Evolutionary conservation across 805 yeast species (phyloP).

Genomic region (Ogataea ganodermae): DNA sequence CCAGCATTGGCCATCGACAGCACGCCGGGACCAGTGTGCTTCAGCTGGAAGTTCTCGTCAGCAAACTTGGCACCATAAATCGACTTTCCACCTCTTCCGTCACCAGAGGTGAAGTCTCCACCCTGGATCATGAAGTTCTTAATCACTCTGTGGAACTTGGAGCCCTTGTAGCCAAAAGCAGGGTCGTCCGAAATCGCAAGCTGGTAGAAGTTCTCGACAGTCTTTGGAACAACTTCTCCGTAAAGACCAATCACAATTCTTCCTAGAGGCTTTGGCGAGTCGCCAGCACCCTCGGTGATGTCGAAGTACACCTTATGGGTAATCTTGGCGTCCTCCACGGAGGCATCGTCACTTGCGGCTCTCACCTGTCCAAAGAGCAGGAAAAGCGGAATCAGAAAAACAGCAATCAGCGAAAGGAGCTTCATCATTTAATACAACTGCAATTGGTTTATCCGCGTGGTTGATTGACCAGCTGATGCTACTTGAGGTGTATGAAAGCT

Average conservation of each 20-base stretch:
- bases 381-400: conserved; percentile 22
- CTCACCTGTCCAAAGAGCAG: conserved; percentile 20
- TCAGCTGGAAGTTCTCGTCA: conserved; percentile 68
- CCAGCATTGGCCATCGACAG: conserved; percentile 84
- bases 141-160: conserved; percentile 73
- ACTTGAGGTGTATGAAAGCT: neutral
- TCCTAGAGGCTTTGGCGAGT: conserved; percentile 69
- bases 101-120: conserved; percentile 72
- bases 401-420: conserved; percentile 22
- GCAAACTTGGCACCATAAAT: conserved; percentile 67
- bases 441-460: neutral
- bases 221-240: conserved; percentile 84
- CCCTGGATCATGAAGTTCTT: conserved; percentile 77
- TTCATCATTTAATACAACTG: conserved; percentile 23
- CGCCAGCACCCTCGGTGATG: conserved; percentile 73
- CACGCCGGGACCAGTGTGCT: conserved; percentile 68
- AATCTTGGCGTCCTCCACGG: conserved; percentile 50
- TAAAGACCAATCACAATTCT: conserved; percentile 84
- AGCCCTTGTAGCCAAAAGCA: conserved; percentile 58
- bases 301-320: conserved; percentile 87
- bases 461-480: neutral
- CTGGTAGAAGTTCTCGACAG: conserved; percentile 85
- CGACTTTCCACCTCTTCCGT: conserved; percentile 75
- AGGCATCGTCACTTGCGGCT: conserved; percentile 14
- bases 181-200: conserved; percentile 77